Percentiles rank a stretch among this genome's conserved stretches.
Evolutionary conservation across 2,329 filamentous ascomycete genomes (phyloP).

Genomic region (Colletotrichum graminicola): DNA sequence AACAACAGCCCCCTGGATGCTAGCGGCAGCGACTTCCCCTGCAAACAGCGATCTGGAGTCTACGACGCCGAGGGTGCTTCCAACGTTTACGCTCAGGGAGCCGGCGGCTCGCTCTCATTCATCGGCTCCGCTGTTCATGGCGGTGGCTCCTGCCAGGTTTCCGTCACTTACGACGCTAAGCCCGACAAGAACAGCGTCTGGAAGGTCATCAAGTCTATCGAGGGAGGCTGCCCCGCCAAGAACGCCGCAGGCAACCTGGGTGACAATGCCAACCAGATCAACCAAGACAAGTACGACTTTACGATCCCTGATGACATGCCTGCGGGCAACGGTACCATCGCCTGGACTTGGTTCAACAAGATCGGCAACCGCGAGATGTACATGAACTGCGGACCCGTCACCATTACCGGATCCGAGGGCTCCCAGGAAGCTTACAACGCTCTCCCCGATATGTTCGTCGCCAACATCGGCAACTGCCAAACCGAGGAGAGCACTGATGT

Average conservation of each 20-base stretch:
- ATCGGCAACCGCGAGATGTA: slow-evolving; percentile 96
- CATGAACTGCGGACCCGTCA: slow-evolving; percentile 91
- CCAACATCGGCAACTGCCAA: slow-evolving; percentile 75
- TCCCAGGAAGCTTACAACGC: slow-evolving; percentile 65
- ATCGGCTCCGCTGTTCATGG: slow-evolving; percentile 83
- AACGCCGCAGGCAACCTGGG: slow-evolving; percentile 69
- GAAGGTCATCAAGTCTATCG: slow-evolving; percentile 90
- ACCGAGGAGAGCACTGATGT: slow-evolving; percentile 31
- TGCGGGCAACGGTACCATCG: slow-evolving; percentile 82
- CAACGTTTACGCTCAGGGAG: slow-evolving; percentile 75
- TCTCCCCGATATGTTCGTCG: slow-evolving; percentile 81
- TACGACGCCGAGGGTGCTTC: slow-evolving; percentile 60
- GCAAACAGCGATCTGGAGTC: slow-evolving; percentile 68
- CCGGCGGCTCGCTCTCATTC: slow-evolving; percentile 71
- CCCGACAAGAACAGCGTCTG: slow-evolving; percentile 77
- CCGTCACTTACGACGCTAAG: slow-evolving; percentile 81
- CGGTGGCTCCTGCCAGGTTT: slow-evolving; percentile 92
- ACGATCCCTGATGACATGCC: slow-evolving; percentile 78
- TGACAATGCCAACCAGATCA: slow-evolving; percentile 55
- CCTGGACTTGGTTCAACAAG: slow-evolving; percentile 97
- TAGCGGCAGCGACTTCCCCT: slow-evolving; percentile 80
- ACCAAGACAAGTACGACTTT: slow-evolving; percentile 74
- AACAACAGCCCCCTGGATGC: slow-evolving; percentile 74
- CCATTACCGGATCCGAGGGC: slow-evolving; percentile 68
- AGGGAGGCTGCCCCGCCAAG: slow-evolving; percentile 84